These are phyloP conservation scores for Tephrocybe rancida DNA, from an alignment of 768 basidiomycete genomes.

Conservation along the genomic window DNA sequence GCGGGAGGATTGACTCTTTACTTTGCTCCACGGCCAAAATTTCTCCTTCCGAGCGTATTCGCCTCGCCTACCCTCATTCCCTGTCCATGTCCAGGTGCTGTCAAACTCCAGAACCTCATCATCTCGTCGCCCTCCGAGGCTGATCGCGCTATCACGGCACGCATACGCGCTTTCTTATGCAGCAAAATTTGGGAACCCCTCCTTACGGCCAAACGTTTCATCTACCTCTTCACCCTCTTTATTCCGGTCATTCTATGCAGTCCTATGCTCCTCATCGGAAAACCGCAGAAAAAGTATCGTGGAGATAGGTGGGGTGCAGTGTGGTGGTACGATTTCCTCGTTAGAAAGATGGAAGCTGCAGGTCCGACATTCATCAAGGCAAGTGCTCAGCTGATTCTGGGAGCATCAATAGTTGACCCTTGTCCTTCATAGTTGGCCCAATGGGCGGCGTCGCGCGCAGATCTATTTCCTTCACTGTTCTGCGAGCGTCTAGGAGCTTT, in stretches of 20 bases:
- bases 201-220: slow-evolving; percentile 79
- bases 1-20: slow-evolving; percentile 57
- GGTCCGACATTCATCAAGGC: slow-evolving; percentile 99
- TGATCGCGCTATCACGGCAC: slow-evolving; percentile 44
- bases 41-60: slow-evolving; percentile 50
- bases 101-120: slow-evolving; percentile 25
- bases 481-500: slow-evolving; percentile 84
- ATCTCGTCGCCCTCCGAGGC: slow-evolving; percentile 75
- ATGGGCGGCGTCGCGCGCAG: slow-evolving; percentile 96
- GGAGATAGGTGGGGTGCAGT: slow-evolving; percentile 91
- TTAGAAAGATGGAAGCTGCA: slow-evolving; percentile 87
- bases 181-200: slow-evolving; percentile 82
- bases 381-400: slow-evolving; percentile 11
- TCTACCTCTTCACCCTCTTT: slow-evolving; percentile 83
- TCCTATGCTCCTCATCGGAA: slow-evolving; percentile 82
- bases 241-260: slow-evolving; percentile 81
- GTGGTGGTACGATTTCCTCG: slow-evolving; percentile 96
- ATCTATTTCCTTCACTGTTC: slow-evolving; percentile 86
- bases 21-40: slow-evolving; percentile 43
- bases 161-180: slow-evolving; percentile 50
- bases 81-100: slow-evolving; percentile 25
- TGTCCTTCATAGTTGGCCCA: slow-evolving; percentile 73
- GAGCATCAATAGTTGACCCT: slow-evolving; percentile 8
- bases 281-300: slow-evolving; percentile 50
- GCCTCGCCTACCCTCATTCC: slow-evolving; percentile 50